Percentiles rank a stretch among this genome's conserved stretches.
phyloP scores from a whole-genome alignment of 495 filamentous ascomycete species.

The Cudoniella acicularis region DNA sequence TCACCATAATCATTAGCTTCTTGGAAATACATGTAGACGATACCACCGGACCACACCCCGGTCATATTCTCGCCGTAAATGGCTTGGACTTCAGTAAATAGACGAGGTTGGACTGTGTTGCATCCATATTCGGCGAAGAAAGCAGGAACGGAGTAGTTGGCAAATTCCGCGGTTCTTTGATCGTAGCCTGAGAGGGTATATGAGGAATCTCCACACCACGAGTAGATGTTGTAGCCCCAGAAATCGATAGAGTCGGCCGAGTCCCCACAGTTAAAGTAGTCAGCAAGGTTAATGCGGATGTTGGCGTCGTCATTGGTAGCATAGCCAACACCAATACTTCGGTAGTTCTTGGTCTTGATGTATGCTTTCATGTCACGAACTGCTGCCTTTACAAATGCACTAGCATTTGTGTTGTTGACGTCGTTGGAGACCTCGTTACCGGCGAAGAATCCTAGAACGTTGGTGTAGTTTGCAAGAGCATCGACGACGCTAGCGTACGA shows the following conservation, averaged over 20 bases:
- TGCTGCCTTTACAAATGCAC: slow-evolving; percentile 92
- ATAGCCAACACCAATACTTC: slow-evolving; percentile 86
- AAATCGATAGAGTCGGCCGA: slow-evolving; percentile 71
- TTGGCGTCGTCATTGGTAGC: slow-evolving; percentile 84
- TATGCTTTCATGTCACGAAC: slow-evolving; percentile 93
- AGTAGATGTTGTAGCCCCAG: slow-evolving; percentile 99
- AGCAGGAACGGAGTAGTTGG: slow-evolving; percentile 80
- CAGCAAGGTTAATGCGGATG: slow-evolving; percentile 73
- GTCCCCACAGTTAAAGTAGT: slow-evolving; percentile 90
- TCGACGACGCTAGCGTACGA: slow-evolving; percentile 86
- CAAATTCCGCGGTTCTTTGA: slow-evolving; percentile 75
- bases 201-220: slow-evolving; percentile 85
- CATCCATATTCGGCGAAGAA: slow-evolving; percentile 99
- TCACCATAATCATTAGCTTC: slow-evolving; percentile 83
- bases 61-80: slow-evolving; percentile 82
- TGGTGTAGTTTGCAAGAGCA: slow-evolving; percentile 71
- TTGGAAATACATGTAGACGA: slow-evolving; percentile 97
- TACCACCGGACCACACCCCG: slow-evolving; percentile 83
- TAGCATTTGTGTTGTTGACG: slow-evolving; percentile 74
- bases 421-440: slow-evolving; percentile 95
- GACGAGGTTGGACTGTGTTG: slow-evolving; percentile 71
- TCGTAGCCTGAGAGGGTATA: slow-evolving; percentile 73
- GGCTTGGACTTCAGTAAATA: slow-evolving; percentile 81
- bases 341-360: slow-evolving; percentile 73
- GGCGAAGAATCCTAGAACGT: slow-evolving; percentile 92